A percentile compares a stretch with the other conserved stretches of the same genome.
These are phyloP conservation scores for Diaporthe velutina DNA, from an alignment of 2,329 filamentous ascomycete genomes.

Conservation along the genomic window DNA sequence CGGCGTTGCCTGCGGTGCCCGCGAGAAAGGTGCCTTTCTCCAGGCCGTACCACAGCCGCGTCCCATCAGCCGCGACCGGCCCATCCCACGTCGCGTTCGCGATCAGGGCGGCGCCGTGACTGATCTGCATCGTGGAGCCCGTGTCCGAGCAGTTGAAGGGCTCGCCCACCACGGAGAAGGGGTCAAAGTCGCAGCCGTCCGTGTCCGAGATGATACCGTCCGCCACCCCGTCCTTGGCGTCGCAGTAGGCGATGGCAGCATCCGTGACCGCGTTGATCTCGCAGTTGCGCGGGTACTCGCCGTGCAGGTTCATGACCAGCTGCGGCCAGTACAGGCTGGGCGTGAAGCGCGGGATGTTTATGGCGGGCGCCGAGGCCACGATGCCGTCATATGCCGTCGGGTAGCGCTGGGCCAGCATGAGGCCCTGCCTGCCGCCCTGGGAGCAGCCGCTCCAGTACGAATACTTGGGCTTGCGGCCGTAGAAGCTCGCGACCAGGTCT, in stretches of 20 bases:
- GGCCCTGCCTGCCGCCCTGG: conserved; percentile 69
- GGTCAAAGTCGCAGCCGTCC: conserved; percentile 47
- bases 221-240: conserved; percentile 59
- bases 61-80: background rate
- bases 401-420: conserved; percentile 65
- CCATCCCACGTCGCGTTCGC: background rate
- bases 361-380: conserved; percentile 61
- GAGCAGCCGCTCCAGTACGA: conserved; percentile 72
- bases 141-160: conserved; percentile 8
- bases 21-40: background rate
- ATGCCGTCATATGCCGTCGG: conserved; percentile 70
- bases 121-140: background rate
- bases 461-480: conserved; percentile 52
- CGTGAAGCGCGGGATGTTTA: conserved; percentile 53
- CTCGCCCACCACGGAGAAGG: background rate
- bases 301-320: conserved; percentile 43
- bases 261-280: conserved; percentile 52
- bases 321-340: conserved; percentile 53
- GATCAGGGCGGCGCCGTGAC: background rate
- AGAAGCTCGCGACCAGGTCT: conserved; percentile 56
- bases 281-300: conserved; percentile 56
- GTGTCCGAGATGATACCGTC: conserved; percentile 56
- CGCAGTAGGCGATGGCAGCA: conserved; percentile 56
- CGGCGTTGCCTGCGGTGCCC: background rate
- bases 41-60: background rate